Conservation (phyloP, 441 rosid species). For the Omphalea diandra region DNA sequence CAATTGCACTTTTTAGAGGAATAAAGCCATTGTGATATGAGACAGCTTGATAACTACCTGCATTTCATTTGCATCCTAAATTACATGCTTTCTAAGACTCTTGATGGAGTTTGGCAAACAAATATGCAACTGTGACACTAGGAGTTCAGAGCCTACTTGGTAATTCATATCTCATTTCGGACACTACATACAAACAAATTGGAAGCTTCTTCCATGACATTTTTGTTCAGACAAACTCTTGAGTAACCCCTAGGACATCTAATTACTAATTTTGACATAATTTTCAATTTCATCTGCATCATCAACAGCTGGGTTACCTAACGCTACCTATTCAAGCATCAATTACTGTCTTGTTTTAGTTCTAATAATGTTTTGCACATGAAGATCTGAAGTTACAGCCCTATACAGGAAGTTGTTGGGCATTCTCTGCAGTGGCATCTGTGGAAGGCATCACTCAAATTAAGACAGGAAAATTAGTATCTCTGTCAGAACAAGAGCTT, state of each 20-base stretch:
- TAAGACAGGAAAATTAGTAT: constrained; percentile 52
- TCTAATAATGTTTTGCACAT: background rate
- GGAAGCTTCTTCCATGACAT: background rate
- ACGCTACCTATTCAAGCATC: background rate
- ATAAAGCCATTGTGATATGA: background rate
- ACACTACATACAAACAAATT: background rate
- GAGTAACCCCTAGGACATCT: background rate
- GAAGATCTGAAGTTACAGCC: constrained; percentile 7
- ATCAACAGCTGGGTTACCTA: background rate
- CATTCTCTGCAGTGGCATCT: constrained; percentile 82
- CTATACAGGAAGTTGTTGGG: constrained; percentile 83
- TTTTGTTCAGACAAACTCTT: background rate
- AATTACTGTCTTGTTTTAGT: background rate
- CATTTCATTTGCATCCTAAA: background rate
- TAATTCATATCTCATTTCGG: background rate
- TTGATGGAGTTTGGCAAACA: background rate
- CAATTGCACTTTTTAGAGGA: background rate
- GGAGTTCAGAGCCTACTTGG: background rate
- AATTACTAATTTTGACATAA: background rate
- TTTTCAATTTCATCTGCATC: background rate
- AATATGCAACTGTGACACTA: background rate
- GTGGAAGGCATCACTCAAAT: constrained; percentile 73
- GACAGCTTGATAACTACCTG: background rate
- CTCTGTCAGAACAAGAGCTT: constrained; percentile 79
- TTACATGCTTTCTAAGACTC: background rate